A percentile compares a stretch with the other conserved stretches of the same genome.
These are phyloP conservation scores for Chaetomium sp. DNA, from an alignment of 2,329 filamentous ascomycete species.

Conservation along the genomic window DNA sequence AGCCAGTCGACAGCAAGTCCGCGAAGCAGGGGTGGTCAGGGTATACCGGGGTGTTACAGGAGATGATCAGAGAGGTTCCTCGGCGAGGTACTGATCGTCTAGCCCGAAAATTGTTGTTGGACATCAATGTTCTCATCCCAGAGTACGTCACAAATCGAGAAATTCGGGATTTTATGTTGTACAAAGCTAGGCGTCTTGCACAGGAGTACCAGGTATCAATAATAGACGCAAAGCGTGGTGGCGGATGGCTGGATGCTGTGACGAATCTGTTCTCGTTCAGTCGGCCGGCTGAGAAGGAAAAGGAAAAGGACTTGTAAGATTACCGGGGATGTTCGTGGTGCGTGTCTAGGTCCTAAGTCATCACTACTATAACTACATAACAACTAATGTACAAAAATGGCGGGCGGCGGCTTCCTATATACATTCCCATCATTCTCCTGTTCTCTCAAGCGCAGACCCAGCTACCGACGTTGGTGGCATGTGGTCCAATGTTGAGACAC, in stretches of 20 bases:
- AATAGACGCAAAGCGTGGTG: neutral
- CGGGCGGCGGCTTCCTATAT: neutral
- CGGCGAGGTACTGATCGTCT: conserved; percentile 12
- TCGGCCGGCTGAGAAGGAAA: neutral
- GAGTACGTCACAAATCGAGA: neutral
- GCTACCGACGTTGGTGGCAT: neutral
- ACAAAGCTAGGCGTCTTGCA: neutral
- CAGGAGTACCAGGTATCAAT: neutral
- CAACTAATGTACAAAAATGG: neutral
- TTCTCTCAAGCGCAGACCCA: too few relatives aligned
- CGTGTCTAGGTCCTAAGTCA: too few relatives aligned
- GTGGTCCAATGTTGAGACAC: neutral
- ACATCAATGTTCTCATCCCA: conserved; percentile 14
- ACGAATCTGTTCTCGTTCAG: neutral
- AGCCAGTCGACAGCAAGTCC: neutral
- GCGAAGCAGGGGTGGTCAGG: conserved; percentile 5
- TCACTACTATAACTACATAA: too few relatives aligned
- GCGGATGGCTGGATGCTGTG: neutral
- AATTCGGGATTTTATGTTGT: neutral
- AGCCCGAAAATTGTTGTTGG: conserved; percentile 18
- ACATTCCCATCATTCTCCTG: neutral
- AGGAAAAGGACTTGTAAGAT: neutral
- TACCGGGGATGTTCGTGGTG: neutral
- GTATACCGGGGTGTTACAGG: conserved; percentile 16
- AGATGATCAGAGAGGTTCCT: conserved; percentile 17